Percentiles rank a stretch among this genome's conserved stretches.
Conservation (phyloP, 2,329 filamentous ascomycete genomes). For the Neodidymelliopsis sp. region DNA sequence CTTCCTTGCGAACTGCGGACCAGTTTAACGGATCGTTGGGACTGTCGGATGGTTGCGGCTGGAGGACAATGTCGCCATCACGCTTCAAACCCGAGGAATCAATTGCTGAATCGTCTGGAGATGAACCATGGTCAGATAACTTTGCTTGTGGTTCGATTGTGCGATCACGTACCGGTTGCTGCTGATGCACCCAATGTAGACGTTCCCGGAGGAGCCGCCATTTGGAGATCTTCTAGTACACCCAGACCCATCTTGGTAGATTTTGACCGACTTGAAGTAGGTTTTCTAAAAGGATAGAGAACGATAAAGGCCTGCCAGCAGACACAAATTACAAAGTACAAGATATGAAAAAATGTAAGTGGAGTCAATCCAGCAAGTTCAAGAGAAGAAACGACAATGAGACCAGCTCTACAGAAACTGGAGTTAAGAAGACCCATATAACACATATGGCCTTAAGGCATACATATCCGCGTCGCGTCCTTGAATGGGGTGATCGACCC, state of each 20-base stretch:
- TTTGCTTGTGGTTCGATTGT: neutral
- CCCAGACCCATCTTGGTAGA: slow-evolving; percentile 40
- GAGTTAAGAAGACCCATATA: too few species aligned
- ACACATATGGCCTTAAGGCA: neutral
- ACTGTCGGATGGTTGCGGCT: slow-evolving; percentile 90
- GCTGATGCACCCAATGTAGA: slow-evolving; percentile 26
- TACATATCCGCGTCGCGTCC: neutral
- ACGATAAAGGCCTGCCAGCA: slow-evolving; percentile 35
- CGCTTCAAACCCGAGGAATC: slow-evolving; percentile 46
- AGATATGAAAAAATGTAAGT: neutral
- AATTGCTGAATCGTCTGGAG: slow-evolving; percentile 22
- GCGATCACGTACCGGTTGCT: neutral
- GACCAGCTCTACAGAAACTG: neutral
- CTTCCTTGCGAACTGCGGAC: slow-evolving; percentile 38
- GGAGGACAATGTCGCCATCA: slow-evolving; percentile 75
- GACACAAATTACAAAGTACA: slow-evolving; percentile 14
- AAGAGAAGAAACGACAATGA: neutral
- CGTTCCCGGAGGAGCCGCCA: slow-evolving; percentile 43
- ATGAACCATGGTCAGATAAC: neutral
- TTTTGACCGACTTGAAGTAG: neutral
- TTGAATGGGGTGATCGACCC: neutral
- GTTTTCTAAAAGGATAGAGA: neutral
- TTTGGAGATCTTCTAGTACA: slow-evolving; percentile 38
- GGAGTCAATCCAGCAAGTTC: too few species aligned
- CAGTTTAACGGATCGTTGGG: slow-evolving; percentile 80